Conservation (phyloP, 495 filamentous ascomycete species). For the Parachaetomium inaequale region DNA sequence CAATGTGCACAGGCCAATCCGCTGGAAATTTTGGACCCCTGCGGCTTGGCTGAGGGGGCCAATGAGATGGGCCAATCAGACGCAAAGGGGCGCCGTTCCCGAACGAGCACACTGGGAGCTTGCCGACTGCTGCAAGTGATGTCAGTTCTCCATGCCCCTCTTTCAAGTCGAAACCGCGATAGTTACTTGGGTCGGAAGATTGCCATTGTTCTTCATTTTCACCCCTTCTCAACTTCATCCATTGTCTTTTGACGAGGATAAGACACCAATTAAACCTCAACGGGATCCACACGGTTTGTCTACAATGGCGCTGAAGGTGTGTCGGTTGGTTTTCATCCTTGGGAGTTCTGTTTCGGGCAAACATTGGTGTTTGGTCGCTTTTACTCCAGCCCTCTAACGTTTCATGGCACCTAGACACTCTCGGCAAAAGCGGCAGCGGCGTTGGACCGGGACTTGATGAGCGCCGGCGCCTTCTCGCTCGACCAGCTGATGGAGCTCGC, state of each 20-base stretch:
- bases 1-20: slow-evolving; percentile 7
- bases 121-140: background rate
- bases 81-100: background rate
- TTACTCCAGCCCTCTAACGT: background rate
- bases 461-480: slow-evolving; percentile 82
- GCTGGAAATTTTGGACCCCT: slow-evolving; percentile 17
- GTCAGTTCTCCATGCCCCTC: background rate
- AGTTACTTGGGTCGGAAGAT: background rate
- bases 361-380: background rate
- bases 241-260: background rate
- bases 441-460: slow-evolving; percentile 93
- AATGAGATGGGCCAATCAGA: slow-evolving; percentile 1
- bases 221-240: background rate
- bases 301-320: slow-evolving; percentile 49
- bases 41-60: background rate
- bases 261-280: background rate
- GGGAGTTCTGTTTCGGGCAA: background rate
- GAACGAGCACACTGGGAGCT: background rate
- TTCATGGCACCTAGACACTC: slow-evolving; percentile 58
- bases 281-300: background rate
- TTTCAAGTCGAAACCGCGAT: background rate
- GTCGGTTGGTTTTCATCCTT: background rate
- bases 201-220: background rate
- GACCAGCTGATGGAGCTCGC: slow-evolving; percentile 98
- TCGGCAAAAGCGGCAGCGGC: slow-evolving; percentile 81